Evolutionary conservation across 106 monocot genomes (phyloP), one percentile per base, ranked within the genome.

Genomic region (Allium fistulosum): DNA sequence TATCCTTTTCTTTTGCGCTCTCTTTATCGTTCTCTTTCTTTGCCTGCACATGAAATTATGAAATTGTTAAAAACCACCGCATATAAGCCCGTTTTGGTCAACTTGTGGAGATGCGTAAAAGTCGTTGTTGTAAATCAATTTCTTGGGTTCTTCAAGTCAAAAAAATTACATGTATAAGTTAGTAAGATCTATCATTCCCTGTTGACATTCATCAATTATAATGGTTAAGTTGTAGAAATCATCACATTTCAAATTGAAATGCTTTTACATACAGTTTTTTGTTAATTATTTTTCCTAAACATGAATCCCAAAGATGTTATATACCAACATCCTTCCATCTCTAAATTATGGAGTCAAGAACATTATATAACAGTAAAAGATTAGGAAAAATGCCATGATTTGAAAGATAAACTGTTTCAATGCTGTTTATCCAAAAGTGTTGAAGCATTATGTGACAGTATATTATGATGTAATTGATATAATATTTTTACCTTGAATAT

Each of bases 31-130:
- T n/a, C n/a, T n/a, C n/a, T n/a, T n/a, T n/a, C n/a, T n/a, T n/a
- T n/a, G n/a, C n/a, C n/a, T n/a, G n/a, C n/a, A n/a, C n/a, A n/a
- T n/a, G n/a, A n/a, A n/a, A n/a, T n/a, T n/a, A n/a, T n/a, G n/a
- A n/a, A n/a, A n/a, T n/a, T n/a, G n/a, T n/a, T n/a, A n/a, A n/a
- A n/a, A n/a, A n/a, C n/a, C n/a, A n/a, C n/a, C n/a, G n/a, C n/a
- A n/a, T n/a, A n/a, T n/a, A n/a, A n/a, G n/a, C 11, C 82, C 78
- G 57, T 47, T 84, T n/a, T 61, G 75, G 56, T 92, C 86, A 70
- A 97, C 51, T 7, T 89, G 88, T 61, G 96, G 96, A 68, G 80
- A 86, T 8, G 92, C 91, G 83, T 92, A 97, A 65, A 92, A 97
- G 45, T 92, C 96, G 80, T 70, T 84, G 51, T 84, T 89, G 67